Conservation (phyloP, 73 alveolate genomes). For the Stentor coeruleus region DNA sequence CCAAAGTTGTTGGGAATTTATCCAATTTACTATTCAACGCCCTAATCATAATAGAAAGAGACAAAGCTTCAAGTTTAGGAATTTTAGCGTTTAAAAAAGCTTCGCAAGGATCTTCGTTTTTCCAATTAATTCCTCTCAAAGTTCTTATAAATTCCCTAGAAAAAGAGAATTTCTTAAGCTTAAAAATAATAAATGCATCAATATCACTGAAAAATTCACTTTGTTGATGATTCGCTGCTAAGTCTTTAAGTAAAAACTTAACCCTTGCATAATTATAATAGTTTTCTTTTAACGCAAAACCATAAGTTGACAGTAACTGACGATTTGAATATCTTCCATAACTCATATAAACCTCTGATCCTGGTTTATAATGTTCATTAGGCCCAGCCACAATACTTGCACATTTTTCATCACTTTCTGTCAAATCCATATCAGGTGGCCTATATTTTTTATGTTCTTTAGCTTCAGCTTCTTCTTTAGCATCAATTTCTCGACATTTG, state of each 20-base stretch:
- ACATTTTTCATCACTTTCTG: background rate
- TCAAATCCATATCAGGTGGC: background rate
- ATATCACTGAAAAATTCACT: background rate
- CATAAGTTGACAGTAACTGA: background rate
- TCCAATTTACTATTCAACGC: background rate
- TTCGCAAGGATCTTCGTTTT: background rate
- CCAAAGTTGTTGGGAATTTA: background rate
- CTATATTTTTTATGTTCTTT: background rate
- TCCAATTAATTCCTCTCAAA: background rate
- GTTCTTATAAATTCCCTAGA: background rate
- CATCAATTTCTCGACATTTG: background rate
- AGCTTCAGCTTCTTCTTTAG: background rate
- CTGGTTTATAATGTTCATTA: slow-evolving; percentile 15
- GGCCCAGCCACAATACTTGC: slow-evolving; percentile 21
- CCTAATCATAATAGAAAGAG: background rate
- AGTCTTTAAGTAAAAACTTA: background rate
- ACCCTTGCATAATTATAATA: background rate
- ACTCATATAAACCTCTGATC: slow-evolving; percentile 25
- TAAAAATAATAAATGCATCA: background rate
- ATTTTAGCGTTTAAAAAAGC: background rate
- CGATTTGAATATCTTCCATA: slow-evolving; percentile 25
- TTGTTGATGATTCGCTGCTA: background rate
- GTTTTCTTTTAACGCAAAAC: slow-evolving; percentile 13
- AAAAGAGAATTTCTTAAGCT: background rate
- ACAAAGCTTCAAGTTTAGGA: background rate